Conservation (phyloP, 2,329 filamentous ascomycete genomes). For the Calonectria ilicicola region DNA sequence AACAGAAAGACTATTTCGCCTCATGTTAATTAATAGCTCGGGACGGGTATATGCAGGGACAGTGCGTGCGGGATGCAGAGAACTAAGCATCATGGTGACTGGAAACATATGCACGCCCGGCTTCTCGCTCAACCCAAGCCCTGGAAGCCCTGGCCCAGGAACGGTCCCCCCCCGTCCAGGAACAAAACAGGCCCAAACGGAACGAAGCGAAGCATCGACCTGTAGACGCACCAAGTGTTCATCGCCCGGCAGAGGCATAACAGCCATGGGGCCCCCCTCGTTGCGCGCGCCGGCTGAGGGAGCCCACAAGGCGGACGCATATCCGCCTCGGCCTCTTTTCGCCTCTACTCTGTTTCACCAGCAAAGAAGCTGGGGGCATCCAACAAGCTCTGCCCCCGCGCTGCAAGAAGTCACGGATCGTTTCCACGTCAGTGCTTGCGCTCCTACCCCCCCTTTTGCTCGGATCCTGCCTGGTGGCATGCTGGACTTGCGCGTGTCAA, state of each 20-base stretch:
- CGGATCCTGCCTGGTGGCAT: not conserved
- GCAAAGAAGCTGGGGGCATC: not conserved
- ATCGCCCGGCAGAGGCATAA: too few relatives aligned
- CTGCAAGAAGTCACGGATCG: not conserved
- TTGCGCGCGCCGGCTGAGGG: not conserved
- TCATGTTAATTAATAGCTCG: not conserved
- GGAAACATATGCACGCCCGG: not conserved
- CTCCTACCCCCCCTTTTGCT: not conserved
- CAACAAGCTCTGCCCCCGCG: constrained; percentile 2
- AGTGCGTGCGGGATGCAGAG: not conserved
- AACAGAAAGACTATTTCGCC: not conserved
- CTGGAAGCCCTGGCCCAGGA: not conserved
- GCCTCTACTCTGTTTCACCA: constrained; percentile 19
- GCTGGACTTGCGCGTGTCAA: not conserved
- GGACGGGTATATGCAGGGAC: not conserved
- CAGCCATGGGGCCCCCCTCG: too few relatives aligned
- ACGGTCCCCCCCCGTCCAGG: not conserved
- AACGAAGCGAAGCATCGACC: not conserved
- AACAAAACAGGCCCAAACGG: not conserved
- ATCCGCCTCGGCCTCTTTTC: not conserved
- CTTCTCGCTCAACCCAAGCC: not conserved
- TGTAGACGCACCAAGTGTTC: not conserved
- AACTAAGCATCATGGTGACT: not conserved
- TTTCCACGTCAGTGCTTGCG: not conserved
- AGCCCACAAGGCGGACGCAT: not conserved